A percentile compares a stretch with the other conserved stretches of the same genome.
Evolutionary conservation across 345 rosid genomes (phyloP).

Genomic region (Capsella bursapastoris): DNA sequence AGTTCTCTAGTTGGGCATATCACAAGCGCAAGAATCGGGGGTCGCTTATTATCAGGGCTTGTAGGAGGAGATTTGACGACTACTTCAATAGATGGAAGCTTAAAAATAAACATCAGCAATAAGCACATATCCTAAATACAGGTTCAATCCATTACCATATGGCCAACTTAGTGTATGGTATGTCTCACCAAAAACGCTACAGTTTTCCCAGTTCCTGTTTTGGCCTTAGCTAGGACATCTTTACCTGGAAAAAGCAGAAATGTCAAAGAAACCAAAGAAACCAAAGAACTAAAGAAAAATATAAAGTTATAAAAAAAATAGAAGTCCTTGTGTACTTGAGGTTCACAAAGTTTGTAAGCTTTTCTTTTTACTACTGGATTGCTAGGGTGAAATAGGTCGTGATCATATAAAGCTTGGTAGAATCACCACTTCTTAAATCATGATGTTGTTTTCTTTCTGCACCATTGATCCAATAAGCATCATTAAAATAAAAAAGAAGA

Average conservation of each 20-base stretch:
- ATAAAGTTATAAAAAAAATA: background rate
- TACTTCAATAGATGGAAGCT: slow-evolving; percentile 97
- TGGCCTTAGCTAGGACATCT: slow-evolving; percentile 98
- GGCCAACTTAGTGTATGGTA: slow-evolving; percentile 19
- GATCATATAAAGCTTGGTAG: background rate
- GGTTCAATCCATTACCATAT: background rate
- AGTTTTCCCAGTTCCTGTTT: slow-evolving; percentile 96
- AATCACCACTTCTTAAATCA: background rate
- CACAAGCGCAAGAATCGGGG: slow-evolving; percentile 83
- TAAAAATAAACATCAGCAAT: slow-evolving; percentile 35
- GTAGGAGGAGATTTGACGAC: slow-evolving; percentile 69
- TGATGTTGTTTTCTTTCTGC: background rate
- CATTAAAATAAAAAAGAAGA: background rate
- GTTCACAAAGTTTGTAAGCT: background rate
- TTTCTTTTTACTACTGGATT: slow-evolving; percentile 5
- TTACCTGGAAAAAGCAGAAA: slow-evolving; percentile 58
- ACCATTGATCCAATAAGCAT: background rate
- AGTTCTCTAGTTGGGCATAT: slow-evolving; percentile 98
- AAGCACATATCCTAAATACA: slow-evolving; percentile 16
- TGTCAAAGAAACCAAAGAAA: slow-evolving; percentile 8
- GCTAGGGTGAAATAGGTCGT: slow-evolving; percentile 1
- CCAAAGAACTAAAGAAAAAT: background rate
- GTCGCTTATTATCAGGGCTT: slow-evolving; percentile 71
- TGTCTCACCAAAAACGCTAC: slow-evolving; percentile 93
- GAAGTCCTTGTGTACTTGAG: slow-evolving; percentile 7